Percentiles rank a stretch among this genome's conserved stretches.
phyloP scores from a whole-genome alignment of 148 eudicot species.

The Chenopodium berlandieri region DNA sequence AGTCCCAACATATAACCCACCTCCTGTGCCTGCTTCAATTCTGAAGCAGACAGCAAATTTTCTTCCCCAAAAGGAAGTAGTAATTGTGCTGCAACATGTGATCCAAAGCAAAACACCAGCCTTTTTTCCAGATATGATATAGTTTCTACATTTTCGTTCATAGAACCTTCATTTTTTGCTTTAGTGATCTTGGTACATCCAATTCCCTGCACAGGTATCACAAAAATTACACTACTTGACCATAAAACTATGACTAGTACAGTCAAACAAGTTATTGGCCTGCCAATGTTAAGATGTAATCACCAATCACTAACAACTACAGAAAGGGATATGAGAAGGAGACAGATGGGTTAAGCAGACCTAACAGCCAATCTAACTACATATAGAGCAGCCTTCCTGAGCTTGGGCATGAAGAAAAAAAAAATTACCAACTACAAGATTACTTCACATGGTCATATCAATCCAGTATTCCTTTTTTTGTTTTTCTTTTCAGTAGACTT shows the following conservation, averaged over 20 bases:
- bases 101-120: constrained; percentile 91
- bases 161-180: constrained; percentile 58
- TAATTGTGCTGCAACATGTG: constrained; percentile 76
- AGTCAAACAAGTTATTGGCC: not conserved
- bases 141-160: constrained; percentile 77
- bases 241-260: not conserved
- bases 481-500: not conserved
- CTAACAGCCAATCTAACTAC: not conserved
- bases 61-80: constrained; percentile 89
- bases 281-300: not conserved
- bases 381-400: not conserved
- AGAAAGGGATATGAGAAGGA: not conserved
- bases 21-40: constrained; percentile 89
- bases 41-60: constrained; percentile 71
- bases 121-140: constrained; percentile 83
- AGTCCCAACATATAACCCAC: constrained; percentile 29
- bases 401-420: not conserved
- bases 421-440: not conserved
- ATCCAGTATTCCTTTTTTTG: not conserved
- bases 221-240: constrained; percentile 10
- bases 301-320: not conserved
- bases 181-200: constrained; percentile 85
- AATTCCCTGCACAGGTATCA: constrained; percentile 61
- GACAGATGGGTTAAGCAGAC: not conserved
- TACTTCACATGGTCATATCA: not conserved